These are phyloP conservation scores for Tetracladium maxilliforme DNA, from an alignment of 2,329 filamentous ascomycete genomes.

Conservation along the genomic window DNA sequence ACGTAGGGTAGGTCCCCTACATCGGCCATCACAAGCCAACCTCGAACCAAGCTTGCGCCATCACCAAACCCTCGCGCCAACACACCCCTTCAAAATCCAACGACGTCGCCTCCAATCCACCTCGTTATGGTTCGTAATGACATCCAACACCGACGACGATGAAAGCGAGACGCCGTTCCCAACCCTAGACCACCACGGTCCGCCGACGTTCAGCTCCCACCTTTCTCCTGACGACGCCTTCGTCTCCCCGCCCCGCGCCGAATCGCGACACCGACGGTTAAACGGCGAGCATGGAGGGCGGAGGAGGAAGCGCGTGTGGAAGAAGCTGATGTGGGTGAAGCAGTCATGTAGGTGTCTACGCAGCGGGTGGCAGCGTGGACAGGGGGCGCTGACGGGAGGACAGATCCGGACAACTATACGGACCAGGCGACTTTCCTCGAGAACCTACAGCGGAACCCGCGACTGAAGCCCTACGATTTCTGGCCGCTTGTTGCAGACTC, in stretches of 20 bases:
- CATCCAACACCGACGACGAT: too few species aligned
- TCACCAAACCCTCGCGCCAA: too few species aligned
- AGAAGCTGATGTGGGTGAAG: constrained; percentile 96
- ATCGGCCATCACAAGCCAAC: too few species aligned
- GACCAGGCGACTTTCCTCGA: constrained; percentile 95
- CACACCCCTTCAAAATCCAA: too few species aligned
- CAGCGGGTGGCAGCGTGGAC: constrained; percentile 1
- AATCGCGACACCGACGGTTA: constrained; percentile 34
- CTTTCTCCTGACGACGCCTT: constrained; percentile 7
- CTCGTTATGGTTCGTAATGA: too few species aligned
- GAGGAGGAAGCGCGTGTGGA: constrained; percentile 64
- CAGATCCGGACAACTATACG: constrained; percentile 97
- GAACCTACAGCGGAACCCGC: constrained; percentile 85
- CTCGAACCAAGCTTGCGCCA: too few species aligned
- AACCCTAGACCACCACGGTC: too few species aligned
- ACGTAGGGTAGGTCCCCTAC: too few species aligned
- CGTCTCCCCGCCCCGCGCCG: constrained; percentile 11
- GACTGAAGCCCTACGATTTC: constrained; percentile 90
- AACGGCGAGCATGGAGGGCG: constrained; percentile 52
- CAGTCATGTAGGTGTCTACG: constrained; percentile 56
- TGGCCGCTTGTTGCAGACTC: constrained; percentile 93
- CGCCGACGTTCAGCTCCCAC: too few species aligned
- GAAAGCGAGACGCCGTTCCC: too few species aligned
- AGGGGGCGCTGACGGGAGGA: constrained; percentile 7
- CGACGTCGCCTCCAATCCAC: too few species aligned